Evolutionary conservation across 805 yeast genomes (phyloP).

Genomic region (Hanseniaspora occidentalis): DNA sequence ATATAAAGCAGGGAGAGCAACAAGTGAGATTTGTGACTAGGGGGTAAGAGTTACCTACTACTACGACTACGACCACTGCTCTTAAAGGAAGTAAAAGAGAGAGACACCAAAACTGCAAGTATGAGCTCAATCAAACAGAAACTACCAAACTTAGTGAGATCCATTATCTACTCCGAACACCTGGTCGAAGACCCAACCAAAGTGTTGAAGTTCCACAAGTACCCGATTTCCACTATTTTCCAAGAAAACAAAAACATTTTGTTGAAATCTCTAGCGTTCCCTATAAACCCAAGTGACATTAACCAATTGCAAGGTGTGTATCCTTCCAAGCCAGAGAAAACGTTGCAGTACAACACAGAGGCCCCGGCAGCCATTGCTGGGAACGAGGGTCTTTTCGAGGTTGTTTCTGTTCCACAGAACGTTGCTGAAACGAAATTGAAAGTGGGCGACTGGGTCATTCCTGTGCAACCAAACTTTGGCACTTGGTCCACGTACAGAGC

Average conservation of each 20-base stretch:
- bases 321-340: constrained; percentile 57
- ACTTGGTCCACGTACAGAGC: constrained; percentile 82
- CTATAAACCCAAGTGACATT: constrained; percentile 84
- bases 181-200: constrained; percentile 19
- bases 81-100: not conserved
- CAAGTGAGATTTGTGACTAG: no score
- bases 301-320: constrained; percentile 79
- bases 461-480: constrained; percentile 66
- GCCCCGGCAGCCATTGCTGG: constrained; percentile 78
- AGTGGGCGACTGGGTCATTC: constrained; percentile 83
- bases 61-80: not conserved
- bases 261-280: constrained; percentile 63
- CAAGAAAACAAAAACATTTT: constrained; percentile 28
- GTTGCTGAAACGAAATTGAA: constrained; percentile 30
- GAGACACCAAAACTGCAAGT: not conserved
- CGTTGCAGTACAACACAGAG: constrained; percentile 41
- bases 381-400: constrained; percentile 84
- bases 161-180: constrained; percentile 21
- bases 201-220: constrained; percentile 17
- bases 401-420: constrained; percentile 54
- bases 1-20: no score
- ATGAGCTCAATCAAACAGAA: not conserved
- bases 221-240: constrained; percentile 15
- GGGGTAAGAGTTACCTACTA: no score
- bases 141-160: constrained; percentile 10